Evolutionary conservation across 371 early-diverging fungal genomes (phyloP), one percentile per base, ranked within the genome.

Genomic region (Mucor piriformis): DNA sequence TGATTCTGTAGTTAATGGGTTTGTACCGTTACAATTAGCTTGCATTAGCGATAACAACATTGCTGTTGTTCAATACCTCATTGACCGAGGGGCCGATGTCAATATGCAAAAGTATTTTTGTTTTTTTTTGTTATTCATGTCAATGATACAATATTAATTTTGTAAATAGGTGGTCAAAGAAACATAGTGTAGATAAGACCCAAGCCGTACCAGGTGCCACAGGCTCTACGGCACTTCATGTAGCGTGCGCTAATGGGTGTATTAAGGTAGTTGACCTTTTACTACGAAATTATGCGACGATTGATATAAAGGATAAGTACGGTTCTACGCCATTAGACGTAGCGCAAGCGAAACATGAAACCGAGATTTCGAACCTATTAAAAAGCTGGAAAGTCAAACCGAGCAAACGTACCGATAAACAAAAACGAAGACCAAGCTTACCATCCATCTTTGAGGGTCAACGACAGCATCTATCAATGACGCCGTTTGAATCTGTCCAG

Each of bases 151-250:
- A n/a, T n/a, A n/a, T n/a, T n/a, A n/a, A 51, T 21, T 21, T 5
- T 20, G n/a, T n/a, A n/a, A n/a, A 34, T 50, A 69, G 69, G 24
- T 69, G 69, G 69, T 57, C 69, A 12, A 64, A 64, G 34, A 69
- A 69, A 20, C 54, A 65, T 15, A 64, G 69, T n/a, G 38, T 37
- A 4, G 65, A 69, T 42, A 69, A 69, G 33, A 43, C 61, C 0
- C 61, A 69, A 48, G 69, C 69, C 11, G 62, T 64, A 5, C 54
- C 43, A 24, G 61, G 65, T 1, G 69, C 69, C 18, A 84, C 79
- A 54, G 89, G 89, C 15, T 87, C 88, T 18, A 89, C 91, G 2
- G 87, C 91, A 11, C 66, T 91, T 32, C 91, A 91, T 63, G 87
- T 88, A 67, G 91, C 90, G 4, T 85, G 87, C 48, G 89, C 90